Percentiles rank a stretch among this genome's conserved stretches.
Evolutionary conservation across 495 filamentous ascomycete species (phyloP).

Genomic region (Annulohypoxylon bovei): DNA sequence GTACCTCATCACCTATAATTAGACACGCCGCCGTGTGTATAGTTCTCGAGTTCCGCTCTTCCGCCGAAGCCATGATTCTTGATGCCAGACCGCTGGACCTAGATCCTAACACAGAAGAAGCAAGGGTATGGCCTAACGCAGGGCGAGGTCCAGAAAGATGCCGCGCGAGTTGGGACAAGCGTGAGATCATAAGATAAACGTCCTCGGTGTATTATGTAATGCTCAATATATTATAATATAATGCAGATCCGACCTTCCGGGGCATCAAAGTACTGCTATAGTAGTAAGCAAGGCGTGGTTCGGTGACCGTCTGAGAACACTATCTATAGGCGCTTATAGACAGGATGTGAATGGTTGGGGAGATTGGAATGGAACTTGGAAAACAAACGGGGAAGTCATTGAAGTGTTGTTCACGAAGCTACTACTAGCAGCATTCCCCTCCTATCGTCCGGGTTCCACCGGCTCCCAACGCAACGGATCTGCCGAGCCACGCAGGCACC

Average conservation of each 20-base stretch:
- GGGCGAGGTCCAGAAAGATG: slow-evolving; percentile 74
- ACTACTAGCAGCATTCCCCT: background rate
- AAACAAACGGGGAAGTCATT: background rate
- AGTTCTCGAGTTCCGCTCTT: slow-evolving; percentile 64
- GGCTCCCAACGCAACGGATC: slow-evolving; percentile 3
- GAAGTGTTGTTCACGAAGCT: background rate
- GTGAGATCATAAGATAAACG: slow-evolving; percentile 70
- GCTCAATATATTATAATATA: background rate
- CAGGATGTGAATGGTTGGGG: slow-evolving; percentile 3
- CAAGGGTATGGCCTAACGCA: slow-evolving; percentile 61
- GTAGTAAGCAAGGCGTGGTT: slow-evolving; percentile 14
- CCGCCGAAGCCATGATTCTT: slow-evolving; percentile 65
- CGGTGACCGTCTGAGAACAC: background rate
- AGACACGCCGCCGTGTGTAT: slow-evolving; percentile 93
- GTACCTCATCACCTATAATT: slow-evolving; percentile 95
- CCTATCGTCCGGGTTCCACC: slow-evolving; percentile 1
- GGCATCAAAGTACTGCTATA: background rate
- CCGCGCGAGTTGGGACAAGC: slow-evolving; percentile 75
- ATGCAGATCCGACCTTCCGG: background rate
- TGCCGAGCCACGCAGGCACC: background rate
- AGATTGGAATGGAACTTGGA: background rate
- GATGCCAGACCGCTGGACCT: slow-evolving; percentile 41
- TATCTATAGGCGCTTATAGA: background rate
- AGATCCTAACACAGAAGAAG: slow-evolving; percentile 45
- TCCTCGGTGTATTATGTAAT: background rate